A percentile compares a stretch with the other conserved stretches of the same genome.
These are phyloP conservation scores for Eucalyptus lansdowneana DNA, from an alignment of 345 rosid species.

Conservation along the genomic window DNA sequence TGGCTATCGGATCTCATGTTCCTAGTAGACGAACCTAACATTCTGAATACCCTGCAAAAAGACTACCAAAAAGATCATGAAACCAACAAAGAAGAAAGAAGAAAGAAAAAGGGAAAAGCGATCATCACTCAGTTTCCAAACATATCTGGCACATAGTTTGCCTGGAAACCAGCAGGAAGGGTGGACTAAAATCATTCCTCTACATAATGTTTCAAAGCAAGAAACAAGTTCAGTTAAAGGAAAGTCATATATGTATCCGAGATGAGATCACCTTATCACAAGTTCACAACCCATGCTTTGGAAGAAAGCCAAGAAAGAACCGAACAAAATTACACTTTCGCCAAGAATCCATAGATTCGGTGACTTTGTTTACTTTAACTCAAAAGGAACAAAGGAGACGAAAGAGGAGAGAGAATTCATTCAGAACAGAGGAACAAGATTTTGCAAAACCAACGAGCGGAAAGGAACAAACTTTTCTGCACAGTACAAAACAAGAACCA, in stretches of 20 bases:
- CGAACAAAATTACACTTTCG: background rate
- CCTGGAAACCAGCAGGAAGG: background rate
- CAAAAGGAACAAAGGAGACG: background rate
- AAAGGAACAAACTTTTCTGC: background rate
- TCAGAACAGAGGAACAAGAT: background rate
- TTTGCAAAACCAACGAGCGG: background rate
- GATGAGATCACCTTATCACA: background rate
- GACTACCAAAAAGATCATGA: background rate
- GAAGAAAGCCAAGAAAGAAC: background rate
- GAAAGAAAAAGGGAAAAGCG: background rate
- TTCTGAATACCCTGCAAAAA: background rate
- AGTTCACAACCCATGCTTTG: background rate
- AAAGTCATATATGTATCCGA: background rate
- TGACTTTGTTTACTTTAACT: background rate
- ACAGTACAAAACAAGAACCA: background rate
- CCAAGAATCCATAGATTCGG: background rate
- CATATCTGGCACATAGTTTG: background rate
- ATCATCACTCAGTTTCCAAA: background rate
- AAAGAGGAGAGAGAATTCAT: background rate
- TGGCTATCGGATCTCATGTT: background rate
- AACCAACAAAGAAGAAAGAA: background rate
- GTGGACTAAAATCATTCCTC: background rate
- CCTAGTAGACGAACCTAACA: background rate
- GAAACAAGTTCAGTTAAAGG: background rate
- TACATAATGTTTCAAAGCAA: background rate